Conservation (phyloP, 768 basidiomycete genomes). For the Trametopsis cervina region DNA sequence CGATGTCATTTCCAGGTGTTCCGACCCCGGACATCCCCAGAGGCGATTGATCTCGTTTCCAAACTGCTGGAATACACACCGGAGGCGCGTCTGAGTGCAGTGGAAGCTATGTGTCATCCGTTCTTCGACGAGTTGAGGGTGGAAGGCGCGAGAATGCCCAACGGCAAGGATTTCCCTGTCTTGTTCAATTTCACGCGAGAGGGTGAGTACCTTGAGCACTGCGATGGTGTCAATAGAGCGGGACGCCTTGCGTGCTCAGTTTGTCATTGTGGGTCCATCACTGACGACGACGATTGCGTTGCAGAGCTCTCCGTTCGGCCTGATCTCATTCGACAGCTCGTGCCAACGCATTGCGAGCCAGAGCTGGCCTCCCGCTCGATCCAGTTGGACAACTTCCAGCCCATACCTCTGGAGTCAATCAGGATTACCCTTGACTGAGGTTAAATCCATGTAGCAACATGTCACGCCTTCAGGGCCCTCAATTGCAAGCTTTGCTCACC, state of each 20-base stretch:
- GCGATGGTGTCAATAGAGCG: not conserved
- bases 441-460: not conserved
- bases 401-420: constrained; percentile 95
- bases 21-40: constrained; percentile 91
- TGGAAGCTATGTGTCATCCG: constrained; percentile 88
- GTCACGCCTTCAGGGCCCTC: not conserved
- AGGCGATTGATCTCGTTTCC: constrained; percentile 93
- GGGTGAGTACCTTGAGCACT: constrained; percentile 47
- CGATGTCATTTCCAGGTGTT: constrained; percentile 65
- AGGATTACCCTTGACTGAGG: constrained; percentile 87
- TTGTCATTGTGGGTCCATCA: constrained; percentile 4
- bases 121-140: constrained; percentile 96
- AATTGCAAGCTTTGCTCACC: not conserved
- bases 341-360: constrained; percentile 84
- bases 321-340: constrained; percentile 86
- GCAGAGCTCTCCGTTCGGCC: constrained; percentile 94
- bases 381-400: constrained; percentile 85
- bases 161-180: constrained; percentile 91
- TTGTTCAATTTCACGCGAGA: constrained; percentile 96
- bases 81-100: constrained; percentile 79
- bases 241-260: not conserved
- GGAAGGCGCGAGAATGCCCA: constrained; percentile 92
- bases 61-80: constrained; percentile 99
- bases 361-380: constrained; percentile 84
- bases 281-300: constrained; percentile 4